Base-by-base conservation (phyloP, 148 eudicot genomes). In the Salicornia ramosissima region DNA sequence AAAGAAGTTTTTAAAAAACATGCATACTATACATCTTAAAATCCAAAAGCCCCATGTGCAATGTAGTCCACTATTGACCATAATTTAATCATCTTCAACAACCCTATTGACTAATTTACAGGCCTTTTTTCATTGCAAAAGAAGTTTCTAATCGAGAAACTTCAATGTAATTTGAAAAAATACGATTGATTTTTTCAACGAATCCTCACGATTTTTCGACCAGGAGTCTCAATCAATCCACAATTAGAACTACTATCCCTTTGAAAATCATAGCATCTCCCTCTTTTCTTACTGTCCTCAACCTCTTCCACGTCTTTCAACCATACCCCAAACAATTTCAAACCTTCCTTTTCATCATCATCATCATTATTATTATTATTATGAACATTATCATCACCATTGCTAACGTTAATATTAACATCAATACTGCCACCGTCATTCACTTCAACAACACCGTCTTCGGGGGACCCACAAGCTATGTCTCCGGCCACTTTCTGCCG, bases 251-350 rank as follows among this genome's bases (percentile, higher is more conserved):
- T 71, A 43, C 76, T 81, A 31, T 75, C 84, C 0, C 63, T 43
- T 53, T 65, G 64, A 73, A 73, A 26, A 54, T 72, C 77, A 47
- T 43, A 61, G 47, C 81, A 73, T 36, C 83, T 70, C 6, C 78
- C 82, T 45, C 84, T 67, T 69, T 81, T 81, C 28, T 65, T 75
- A 2, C 69, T 65, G 3, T 29, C 49, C 33, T 57, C 69, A 28
- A 56, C 45, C 39, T 42, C 74, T 24, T 63, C 74, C 21, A 72
- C 72, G 8, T 72, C 67, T 42, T 82, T 77, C 72, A 82, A 71
- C 85, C 79, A 71, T 25, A 82, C 85, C 73, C 85, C 85, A 58
- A 82, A 82, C 80, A 82, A 67, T 58, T 77, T 82, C 80, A 82
- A 67, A 50, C 83, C 83, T 28, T 74, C 74, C 14, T 64, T 77